These are phyloP conservation scores for Petunia axillaris DNA, from an alignment of 257 asterid genomes.

Conservation along the genomic window DNA sequence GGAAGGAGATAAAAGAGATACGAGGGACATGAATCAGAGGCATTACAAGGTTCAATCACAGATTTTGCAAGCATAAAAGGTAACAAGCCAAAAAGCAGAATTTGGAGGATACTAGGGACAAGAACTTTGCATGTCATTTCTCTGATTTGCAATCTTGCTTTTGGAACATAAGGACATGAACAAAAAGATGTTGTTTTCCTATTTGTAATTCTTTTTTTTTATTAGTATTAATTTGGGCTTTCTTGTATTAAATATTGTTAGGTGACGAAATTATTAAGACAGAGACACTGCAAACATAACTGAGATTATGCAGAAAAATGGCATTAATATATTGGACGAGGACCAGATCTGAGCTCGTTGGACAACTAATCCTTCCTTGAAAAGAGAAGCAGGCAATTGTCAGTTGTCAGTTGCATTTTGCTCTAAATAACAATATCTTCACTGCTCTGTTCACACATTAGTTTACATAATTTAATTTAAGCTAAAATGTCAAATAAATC, in stretches of 20 bases:
- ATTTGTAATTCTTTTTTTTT: neutral
- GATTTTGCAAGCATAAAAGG: constrained; percentile 15
- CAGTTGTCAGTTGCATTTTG: constrained; percentile 12
- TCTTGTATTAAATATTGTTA: neutral
- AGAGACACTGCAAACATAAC: constrained; percentile 5
- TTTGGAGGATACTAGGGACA: neutral
- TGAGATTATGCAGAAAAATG: neutral
- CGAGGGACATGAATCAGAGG: constrained; percentile 30
- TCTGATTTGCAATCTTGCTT: neutral
- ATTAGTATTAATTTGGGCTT: neutral
- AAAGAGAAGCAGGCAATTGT: neutral
- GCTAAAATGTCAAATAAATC: neutral
- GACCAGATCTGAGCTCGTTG: neutral
- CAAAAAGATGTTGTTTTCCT: neutral
- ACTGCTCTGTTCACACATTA: neutral
- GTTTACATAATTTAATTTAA: neutral
- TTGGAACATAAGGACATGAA: constrained; percentile 2
- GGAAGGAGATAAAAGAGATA: constrained; percentile 31
- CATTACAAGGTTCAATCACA: constrained; percentile 29
- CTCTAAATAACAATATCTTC: neutral
- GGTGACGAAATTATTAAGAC: constrained; percentile 22
- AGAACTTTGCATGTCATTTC: constrained; percentile 5
- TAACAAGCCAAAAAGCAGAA: neutral
- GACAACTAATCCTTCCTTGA: neutral
- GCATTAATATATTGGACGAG: constrained; percentile 15